Evolutionary conservation across 1,284 basidiomycete genomes (phyloP).

Genomic region (Filobasidium uniguttulatum): DNA sequence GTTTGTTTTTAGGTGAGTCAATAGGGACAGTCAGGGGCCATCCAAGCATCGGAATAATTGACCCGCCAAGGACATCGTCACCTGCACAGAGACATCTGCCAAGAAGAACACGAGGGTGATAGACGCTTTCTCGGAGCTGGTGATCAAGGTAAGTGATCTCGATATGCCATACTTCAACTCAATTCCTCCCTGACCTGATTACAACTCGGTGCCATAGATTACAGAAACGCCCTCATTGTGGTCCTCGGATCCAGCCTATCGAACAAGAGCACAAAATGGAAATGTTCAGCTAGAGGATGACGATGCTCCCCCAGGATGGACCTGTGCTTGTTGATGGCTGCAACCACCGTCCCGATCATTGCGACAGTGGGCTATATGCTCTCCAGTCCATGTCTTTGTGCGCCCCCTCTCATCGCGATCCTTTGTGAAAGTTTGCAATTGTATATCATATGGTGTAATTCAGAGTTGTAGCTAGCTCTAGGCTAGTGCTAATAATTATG

Average conservation of each 20-base stretch:
- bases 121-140: conserved; percentile 67
- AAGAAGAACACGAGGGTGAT: conserved; percentile 71
- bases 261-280: neutral
- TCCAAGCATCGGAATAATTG: neutral
- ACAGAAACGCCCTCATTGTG: conserved; percentile 35
- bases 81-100: conserved; percentile 44
- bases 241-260: conserved; percentile 12
- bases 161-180: too few relatives aligned
- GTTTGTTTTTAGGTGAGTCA: conserved; percentile 68
- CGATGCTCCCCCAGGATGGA: neutral
- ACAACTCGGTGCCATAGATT: conserved; percentile 26
- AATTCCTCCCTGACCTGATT: neutral
- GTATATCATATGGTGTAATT: too few relatives aligned
- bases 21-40: too few relatives aligned
- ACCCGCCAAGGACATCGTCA: too few relatives aligned
- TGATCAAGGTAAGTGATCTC: conserved; percentile 42
- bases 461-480: too few relatives aligned
- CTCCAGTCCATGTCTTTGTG: too few relatives aligned
- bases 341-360: too few relatives aligned
- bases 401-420: too few relatives aligned
- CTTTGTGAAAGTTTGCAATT: too few relatives aligned
- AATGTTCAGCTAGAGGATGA: neutral
- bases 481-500: too few relatives aligned
- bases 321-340: conserved; percentile 2
- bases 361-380: too few relatives aligned